Percentiles rank a stretch among this genome's conserved stretches.
Evolutionary conservation across 345 rosid genomes (phyloP).

Genomic region (Conringia planisiliqua): DNA sequence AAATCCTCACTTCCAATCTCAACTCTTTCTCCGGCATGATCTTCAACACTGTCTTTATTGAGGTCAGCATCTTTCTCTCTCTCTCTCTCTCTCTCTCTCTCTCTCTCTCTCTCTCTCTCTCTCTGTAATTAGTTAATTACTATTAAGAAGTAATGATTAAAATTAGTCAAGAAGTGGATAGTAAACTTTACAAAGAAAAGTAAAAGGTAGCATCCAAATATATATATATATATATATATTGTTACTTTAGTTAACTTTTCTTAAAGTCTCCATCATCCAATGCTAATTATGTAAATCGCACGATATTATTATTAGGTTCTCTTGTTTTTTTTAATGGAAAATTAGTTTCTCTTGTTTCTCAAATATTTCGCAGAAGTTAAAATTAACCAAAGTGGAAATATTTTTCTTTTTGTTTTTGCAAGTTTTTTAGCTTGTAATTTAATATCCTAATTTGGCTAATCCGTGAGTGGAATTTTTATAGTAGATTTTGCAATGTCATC

Average conservation of each 20-base stretch:
- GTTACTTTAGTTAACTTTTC: conserved; percentile 18
- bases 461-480: not conserved
- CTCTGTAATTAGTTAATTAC: not conserved
- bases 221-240: not conserved
- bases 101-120: not conserved
- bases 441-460: not conserved
- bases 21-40: conserved; percentile 70
- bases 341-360: not conserved
- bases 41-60: conserved; percentile 69
- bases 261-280: not conserved
- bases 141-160: conserved; percentile 15
- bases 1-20: conserved; percentile 71
- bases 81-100: not conserved
- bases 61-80: conserved; percentile 47
- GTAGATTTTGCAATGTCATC: not conserved
- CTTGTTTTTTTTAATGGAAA: no score
- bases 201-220: conserved; percentile 14
- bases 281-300: not conserved
- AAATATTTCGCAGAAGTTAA: not conserved
- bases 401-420: not conserved
- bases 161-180: conserved; percentile 27
- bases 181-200: conserved; percentile 18
- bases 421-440: not conserved
- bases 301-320: not conserved
- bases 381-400: not conserved